These are phyloP conservation scores for Helichrysum umbraculigerum DNA, from an alignment of 129 eudicot genomes.

Conservation along the genomic window DNA sequence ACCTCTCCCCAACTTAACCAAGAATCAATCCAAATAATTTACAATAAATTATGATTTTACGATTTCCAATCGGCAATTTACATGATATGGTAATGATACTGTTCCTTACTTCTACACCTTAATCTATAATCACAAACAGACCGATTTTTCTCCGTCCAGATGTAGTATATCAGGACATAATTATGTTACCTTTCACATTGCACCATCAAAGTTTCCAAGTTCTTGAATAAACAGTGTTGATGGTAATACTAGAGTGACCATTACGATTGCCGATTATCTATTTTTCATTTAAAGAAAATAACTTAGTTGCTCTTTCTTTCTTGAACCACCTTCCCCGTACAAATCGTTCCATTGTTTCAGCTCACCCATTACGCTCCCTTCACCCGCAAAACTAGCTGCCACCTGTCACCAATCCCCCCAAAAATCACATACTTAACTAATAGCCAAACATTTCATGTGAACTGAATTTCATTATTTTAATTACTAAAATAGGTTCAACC, in stretches of 20 bases:
- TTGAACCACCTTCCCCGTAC: conserved; percentile 90
- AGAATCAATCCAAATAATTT: conserved; percentile 22
- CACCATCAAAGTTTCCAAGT: not conserved
- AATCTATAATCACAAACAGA: conserved; percentile 2
- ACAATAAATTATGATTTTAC: conserved; percentile 22
- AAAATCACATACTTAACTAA: not conserved
- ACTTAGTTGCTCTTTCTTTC: conserved; percentile 75
- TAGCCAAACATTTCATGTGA: not conserved
- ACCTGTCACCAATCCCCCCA: conserved; percentile 44
- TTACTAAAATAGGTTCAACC: not conserved
- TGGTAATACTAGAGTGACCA: not conserved
- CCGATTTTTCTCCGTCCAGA: conserved; percentile 14
- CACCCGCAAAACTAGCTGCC: conserved; percentile 85
- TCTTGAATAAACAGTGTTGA: not conserved
- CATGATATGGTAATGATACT: not conserved
- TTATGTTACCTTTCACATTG: conserved; percentile 27
- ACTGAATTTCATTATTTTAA: not conserved
- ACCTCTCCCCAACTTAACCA: not conserved
- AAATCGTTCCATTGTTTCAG: conserved; percentile 85
- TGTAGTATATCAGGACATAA: conserved; percentile 14
- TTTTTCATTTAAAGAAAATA: conserved; percentile 59
- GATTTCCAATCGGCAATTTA: conserved; percentile 18
- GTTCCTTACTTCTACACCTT: conserved; percentile 10
- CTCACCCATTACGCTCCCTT: conserved; percentile 73
- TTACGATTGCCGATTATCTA: not conserved